A percentile compares a stretch with the other conserved stretches of the same genome.
Evolutionary conservation across 1,139 yeast species (phyloP).

Genomic region (Hyphopichia pseudoburtonii): DNA sequence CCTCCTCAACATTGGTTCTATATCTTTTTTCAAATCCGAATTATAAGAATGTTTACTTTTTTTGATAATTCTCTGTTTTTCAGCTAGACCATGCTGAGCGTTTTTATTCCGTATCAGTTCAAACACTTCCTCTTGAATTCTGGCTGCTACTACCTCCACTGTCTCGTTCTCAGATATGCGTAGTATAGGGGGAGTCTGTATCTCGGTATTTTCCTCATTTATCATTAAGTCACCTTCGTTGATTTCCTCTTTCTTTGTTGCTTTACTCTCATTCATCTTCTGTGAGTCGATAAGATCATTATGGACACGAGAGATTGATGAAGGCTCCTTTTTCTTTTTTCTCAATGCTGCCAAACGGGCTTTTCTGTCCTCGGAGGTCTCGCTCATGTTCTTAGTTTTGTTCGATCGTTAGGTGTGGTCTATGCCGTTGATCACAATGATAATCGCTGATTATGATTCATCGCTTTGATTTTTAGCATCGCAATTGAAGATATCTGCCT

Average conservation of each 20-base stretch:
- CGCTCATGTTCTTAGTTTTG: too few relatives aligned
- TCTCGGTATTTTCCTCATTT: neutral
- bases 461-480: too few relatives aligned
- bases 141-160: constrained; percentile 26
- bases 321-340: constrained; percentile 11
- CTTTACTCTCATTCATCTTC: too few relatives aligned
- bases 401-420: too few relatives aligned
- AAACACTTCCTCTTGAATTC: constrained; percentile 24
- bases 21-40: constrained; percentile 32
- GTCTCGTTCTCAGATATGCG: constrained; percentile 20
- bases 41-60: constrained; percentile 10
- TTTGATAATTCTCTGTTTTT: too few relatives aligned
- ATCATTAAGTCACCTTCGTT: too few relatives aligned
- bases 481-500: too few relatives aligned
- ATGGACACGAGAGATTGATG: neutral
- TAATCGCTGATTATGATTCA: too few relatives aligned
- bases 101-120: constrained; percentile 5
- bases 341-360: constrained; percentile 25
- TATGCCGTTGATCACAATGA: too few relatives aligned
- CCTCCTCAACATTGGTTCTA: constrained; percentile 23
- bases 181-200: constrained; percentile 10
- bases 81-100: too few relatives aligned
- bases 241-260: too few relatives aligned
- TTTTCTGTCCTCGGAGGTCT: constrained; percentile 16
- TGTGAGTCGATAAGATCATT: too few relatives aligned